phyloP scores from a whole-genome alignment of 345 rosid genomes.

The Eucalyptus sp. region DNA sequence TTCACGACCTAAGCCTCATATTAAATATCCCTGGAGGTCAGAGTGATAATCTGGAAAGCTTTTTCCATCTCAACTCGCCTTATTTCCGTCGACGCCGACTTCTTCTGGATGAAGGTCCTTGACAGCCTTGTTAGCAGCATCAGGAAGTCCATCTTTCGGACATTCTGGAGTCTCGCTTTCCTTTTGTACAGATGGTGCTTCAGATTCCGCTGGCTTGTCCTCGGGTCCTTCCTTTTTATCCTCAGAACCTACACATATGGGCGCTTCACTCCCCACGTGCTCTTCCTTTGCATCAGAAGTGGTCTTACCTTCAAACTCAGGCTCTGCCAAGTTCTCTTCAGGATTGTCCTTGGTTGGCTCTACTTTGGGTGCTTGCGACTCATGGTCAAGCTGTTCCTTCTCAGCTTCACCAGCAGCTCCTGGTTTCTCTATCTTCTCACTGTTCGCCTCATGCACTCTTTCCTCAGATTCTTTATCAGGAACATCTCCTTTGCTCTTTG shows the following conservation, averaged over 20 bases:
- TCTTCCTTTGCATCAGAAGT: background rate
- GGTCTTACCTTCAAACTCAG: background rate
- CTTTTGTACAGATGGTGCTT: background rate
- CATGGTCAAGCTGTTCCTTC: background rate
- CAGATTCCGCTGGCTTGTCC: background rate
- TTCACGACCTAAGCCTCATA: background rate
- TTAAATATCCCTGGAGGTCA: background rate
- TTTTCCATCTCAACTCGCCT: background rate
- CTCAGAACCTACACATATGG: background rate
- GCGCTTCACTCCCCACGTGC: background rate
- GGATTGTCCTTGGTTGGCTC: background rate
- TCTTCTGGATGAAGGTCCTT: background rate
- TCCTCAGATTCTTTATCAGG: background rate
- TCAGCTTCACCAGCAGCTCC: background rate
- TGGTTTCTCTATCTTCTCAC: background rate
- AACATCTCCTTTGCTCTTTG: background rate
- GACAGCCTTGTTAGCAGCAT: background rate
- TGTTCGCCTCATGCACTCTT: background rate
- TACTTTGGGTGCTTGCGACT: background rate
- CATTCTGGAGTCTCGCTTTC: background rate
- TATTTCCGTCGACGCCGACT: background rate
- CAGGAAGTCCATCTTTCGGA: background rate
- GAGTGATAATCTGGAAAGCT: background rate
- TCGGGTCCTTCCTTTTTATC: background rate
- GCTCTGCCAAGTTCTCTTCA: background rate